Conservation (phyloP, 805 yeast genomes). For the Candida morakotiae region DNA sequence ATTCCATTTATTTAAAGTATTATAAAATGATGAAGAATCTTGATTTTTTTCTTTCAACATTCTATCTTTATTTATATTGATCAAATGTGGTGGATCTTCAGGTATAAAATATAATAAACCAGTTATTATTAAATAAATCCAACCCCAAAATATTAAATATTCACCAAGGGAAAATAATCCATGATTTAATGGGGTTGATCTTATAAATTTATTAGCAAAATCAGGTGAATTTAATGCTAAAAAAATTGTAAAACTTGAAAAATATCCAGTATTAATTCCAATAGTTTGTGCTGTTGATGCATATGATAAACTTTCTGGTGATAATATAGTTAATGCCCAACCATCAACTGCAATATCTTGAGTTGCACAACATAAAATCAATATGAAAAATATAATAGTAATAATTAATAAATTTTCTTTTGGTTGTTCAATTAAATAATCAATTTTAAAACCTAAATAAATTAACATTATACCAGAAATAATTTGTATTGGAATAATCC, state of each 20-base stretch:
- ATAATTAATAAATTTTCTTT: constrained; percentile 47
- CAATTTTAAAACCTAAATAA: constrained; percentile 57
- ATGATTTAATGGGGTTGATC: constrained; percentile 52
- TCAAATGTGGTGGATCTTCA: constrained; percentile 64
- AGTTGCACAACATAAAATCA: constrained; percentile 90
- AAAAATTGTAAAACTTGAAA: constrained; percentile 85
- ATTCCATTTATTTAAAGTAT: constrained; percentile 12
- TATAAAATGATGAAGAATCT: constrained; percentile 20
- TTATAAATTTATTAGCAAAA: constrained; percentile 81
- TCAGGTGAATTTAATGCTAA: constrained; percentile 88
- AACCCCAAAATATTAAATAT: constrained; percentile 77
- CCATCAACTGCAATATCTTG: constrained; percentile 99
- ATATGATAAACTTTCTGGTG: constrained; percentile 73
- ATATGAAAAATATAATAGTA: constrained; percentile 66
- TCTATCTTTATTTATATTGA: constrained; percentile 25
- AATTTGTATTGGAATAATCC: constrained; percentile 92
- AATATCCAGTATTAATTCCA: constrained; percentile 91
- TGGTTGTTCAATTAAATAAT: constrained; percentile 48
- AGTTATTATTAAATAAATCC: constrained; percentile 66
- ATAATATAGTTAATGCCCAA: constrained; percentile 90
- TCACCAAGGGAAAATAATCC: constrained; percentile 73
- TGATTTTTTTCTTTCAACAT: constrained; percentile 22
- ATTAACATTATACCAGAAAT: constrained; percentile 70
- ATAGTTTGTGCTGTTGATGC: constrained; percentile 98
- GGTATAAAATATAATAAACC: constrained; percentile 55